Percentiles rank a stretch among this genome's conserved stretches.
These are phyloP conservation scores for Diaporthe velutina DNA, from an alignment of 2,329 filamentous ascomycete species.

Conservation along the genomic window DNA sequence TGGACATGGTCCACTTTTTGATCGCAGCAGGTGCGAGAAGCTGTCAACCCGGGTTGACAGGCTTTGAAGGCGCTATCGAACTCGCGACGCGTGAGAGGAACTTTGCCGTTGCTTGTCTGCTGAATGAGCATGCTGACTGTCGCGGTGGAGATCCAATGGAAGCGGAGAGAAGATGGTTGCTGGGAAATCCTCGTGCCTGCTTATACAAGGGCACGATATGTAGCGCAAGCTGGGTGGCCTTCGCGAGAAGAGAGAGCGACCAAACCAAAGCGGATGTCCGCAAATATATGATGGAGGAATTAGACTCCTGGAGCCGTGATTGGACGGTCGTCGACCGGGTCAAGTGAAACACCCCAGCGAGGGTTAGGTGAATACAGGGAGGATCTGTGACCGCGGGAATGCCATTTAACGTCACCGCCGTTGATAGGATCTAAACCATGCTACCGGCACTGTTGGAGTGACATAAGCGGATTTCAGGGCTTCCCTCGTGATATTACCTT, in stretches of 20 bases:
- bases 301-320: not conserved
- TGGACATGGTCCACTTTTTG: not conserved
- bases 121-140: not conserved
- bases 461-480: too few relatives aligned
- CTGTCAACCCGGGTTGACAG: not conserved
- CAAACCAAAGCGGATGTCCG: not conserved
- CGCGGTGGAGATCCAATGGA: not conserved
- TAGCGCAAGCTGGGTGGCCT: not conserved
- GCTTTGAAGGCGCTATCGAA: not conserved
- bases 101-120: not conserved
- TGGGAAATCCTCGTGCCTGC: not conserved
- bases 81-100: not conserved
- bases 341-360: too few relatives aligned
- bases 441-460: too few relatives aligned
- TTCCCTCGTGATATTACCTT: too few relatives aligned
- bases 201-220: not conserved
- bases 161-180: not conserved
- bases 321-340: not conserved
- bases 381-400: too few relatives aligned
- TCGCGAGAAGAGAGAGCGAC: not conserved
- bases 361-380: too few relatives aligned
- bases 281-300: not conserved
- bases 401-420: too few relatives aligned
- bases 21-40: not conserved
- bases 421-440: too few relatives aligned